Conservation (phyloP, 176 grass and related monocot species). For the Bolboschoenus planiculmis region DNA sequence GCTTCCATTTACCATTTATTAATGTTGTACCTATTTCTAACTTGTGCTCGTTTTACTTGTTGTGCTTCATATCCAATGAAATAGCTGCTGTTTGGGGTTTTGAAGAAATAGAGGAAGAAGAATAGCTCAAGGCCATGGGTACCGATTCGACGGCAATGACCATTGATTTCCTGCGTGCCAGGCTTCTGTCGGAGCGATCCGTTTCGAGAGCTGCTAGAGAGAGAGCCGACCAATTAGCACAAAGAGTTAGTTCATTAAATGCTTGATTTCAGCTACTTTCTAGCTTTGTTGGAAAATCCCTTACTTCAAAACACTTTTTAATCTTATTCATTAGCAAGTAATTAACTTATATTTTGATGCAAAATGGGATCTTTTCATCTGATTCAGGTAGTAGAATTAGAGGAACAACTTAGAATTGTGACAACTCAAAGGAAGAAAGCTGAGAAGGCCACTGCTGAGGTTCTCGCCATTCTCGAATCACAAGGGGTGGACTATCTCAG, state of each 20-base stretch:
- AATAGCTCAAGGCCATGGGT: constrained; percentile 33
- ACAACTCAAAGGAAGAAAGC: constrained; percentile 61
- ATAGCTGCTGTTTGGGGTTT: constrained; percentile 18
- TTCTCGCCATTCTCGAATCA: constrained; percentile 46
- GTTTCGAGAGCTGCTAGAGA: constrained; percentile 79
- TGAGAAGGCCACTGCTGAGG: constrained; percentile 56
- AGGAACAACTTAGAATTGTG: constrained; percentile 74
- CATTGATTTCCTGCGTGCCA: constrained; percentile 85
- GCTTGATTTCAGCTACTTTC: not conserved
- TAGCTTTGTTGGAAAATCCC: not conserved
- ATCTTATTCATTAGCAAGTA: not conserved
- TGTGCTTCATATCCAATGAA: constrained; percentile 24
- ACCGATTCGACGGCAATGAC: constrained; percentile 72
- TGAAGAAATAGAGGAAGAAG: constrained; percentile 10
- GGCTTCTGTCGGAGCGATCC: constrained; percentile 90
- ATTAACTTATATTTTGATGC: not conserved
- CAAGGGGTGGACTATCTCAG: constrained; percentile 56
- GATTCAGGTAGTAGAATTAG: constrained; percentile 70
- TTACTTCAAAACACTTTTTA: not conserved
- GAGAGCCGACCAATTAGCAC: constrained; percentile 68
- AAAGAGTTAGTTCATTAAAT: constrained; percentile 39
- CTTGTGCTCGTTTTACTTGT: constrained; percentile 10
- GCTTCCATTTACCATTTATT: not conserved
- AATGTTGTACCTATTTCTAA: not conserved
- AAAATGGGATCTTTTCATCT: not conserved